Percentiles rank a stretch among this genome's conserved stretches.
Conservation (phyloP, 805 yeast genomes). For the Yarrowia keelungensis region DNA sequence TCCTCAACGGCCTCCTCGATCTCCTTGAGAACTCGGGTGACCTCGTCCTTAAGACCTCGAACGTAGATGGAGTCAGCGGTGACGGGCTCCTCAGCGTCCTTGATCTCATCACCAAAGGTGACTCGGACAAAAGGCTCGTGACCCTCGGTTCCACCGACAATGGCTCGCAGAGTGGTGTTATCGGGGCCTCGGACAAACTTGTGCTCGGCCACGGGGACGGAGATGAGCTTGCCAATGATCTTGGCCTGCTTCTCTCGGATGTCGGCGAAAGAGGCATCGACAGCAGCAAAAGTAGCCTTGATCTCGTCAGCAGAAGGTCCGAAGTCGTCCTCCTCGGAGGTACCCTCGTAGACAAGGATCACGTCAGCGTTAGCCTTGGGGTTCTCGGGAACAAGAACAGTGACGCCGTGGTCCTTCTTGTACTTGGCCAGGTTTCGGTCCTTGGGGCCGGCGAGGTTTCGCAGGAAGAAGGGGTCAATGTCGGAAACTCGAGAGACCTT, state of each 20-base stretch:
- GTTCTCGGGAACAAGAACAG: conserved; percentile 60
- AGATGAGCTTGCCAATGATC: conserved; percentile 60
- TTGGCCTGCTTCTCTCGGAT: conserved; percentile 65
- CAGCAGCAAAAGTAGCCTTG: conserved; percentile 59
- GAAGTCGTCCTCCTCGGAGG: conserved; percentile 64
- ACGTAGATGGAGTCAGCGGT: conserved; percentile 63
- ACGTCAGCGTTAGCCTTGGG: conserved; percentile 53
- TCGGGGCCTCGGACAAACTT: conserved; percentile 65
- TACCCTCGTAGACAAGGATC: conserved; percentile 61
- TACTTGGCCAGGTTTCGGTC: conserved; percentile 40
- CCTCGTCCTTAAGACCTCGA: conserved; percentile 74
- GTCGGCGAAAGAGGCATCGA: conserved; percentile 58
- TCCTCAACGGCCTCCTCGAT: conserved; percentile 63
- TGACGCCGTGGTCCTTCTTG: conserved; percentile 55
- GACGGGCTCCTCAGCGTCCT: conserved; percentile 48
- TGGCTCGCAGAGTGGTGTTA: conserved; percentile 61
- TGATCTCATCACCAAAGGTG: conserved; percentile 48
- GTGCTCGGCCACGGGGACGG: conserved; percentile 64
- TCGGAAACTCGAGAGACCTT: conserved; percentile 65
- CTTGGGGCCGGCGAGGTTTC: conserved; percentile 52
- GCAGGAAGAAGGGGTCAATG: conserved; percentile 67
- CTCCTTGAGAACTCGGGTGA: conserved; percentile 60
- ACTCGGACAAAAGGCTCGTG: conserved; percentile 51
- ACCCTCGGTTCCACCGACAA: conserved; percentile 52
- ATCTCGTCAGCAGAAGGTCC: conserved; percentile 71